A percentile compares a stretch with the other conserved stretches of the same genome.
phyloP scores from a whole-genome alignment of 2,329 filamentous ascomycete genomes.

The Talaromyces verruculosus region DNA sequence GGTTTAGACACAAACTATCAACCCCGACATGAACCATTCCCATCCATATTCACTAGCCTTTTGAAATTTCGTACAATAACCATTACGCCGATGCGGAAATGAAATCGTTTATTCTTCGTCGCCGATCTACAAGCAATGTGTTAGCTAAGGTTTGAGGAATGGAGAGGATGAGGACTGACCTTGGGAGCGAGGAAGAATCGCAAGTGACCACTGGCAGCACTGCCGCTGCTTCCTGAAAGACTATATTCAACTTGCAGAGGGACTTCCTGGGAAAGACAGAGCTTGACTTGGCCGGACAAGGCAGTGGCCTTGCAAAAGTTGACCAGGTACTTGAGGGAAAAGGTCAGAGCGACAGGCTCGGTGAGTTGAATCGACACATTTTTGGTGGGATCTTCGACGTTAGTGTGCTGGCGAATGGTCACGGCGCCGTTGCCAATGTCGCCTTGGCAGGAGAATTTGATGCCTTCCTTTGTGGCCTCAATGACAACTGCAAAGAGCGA shows the following conservation, averaged over 20 bases:
- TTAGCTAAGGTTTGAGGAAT: not conserved
- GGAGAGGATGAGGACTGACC: slow-evolving; percentile 55
- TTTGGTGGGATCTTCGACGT: slow-evolving; percentile 82
- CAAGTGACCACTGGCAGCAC: slow-evolving; percentile 72
- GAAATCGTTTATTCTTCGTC: slow-evolving; percentile 47
- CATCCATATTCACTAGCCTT: slow-evolving; percentile 7
- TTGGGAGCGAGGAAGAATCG: slow-evolving; percentile 98
- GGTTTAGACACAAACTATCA: not conserved
- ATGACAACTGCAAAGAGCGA: slow-evolving; percentile 68
- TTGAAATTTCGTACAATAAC: slow-evolving; percentile 17
- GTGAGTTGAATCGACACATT: slow-evolving; percentile 87
- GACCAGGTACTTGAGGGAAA: slow-evolving; percentile 98
- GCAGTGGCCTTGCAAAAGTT: slow-evolving; percentile 99
- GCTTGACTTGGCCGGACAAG: slow-evolving; percentile 77
- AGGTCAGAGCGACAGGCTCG: slow-evolving; percentile 91
- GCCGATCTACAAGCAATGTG: slow-evolving; percentile 57
- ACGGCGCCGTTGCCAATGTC: slow-evolving; percentile 96
- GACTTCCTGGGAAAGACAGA: slow-evolving; percentile 94
- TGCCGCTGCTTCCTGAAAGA: slow-evolving; percentile 41
- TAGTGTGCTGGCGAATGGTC: slow-evolving; percentile 82
- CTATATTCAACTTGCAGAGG: slow-evolving; percentile 92
- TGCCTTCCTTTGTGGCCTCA: slow-evolving; percentile 92
- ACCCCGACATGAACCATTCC: slow-evolving; percentile 3
- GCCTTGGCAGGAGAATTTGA: slow-evolving; percentile 90
- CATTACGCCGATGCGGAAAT: slow-evolving; percentile 20